Evolutionary conservation across 805 yeast species (phyloP), one percentile per base, ranked within the genome.

Genomic region (Starmerella kuoi): DNA sequence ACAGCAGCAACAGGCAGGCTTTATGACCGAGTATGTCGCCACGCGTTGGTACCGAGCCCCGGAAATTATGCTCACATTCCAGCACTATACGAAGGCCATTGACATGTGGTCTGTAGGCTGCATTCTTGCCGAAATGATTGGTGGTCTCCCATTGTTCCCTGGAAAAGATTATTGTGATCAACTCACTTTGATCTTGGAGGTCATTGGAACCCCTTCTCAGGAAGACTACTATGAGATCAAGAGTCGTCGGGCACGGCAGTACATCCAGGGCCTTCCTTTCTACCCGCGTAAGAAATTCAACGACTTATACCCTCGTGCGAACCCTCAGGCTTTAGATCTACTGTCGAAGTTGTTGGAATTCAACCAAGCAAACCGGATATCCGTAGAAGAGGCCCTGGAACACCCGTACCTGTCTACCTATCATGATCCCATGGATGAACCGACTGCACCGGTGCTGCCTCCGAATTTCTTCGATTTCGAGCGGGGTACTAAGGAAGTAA

Each of bases 21-120:
- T 85, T 55, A 66, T 88, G 68, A 91, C 98, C 1, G 97, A 88
- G 61, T 91, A 91, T 59, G 98, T 91, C 22, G 97, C 98, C 25
- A 91, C 98, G 1, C 72, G 98, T 60, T 91, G 98, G 98, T 91
- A 91, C 62, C 70, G 98, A 52, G 98, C 98, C 3, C 98, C 98
- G 0, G 98, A 91, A 58, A 86, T 91, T 62, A 88, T 91, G 86
- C 69, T 91, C 42, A 79, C 93, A 50, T 85, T 83, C 66, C 94
- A 91, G 60, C 84, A 87, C 45, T 88, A 88, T 61, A 83, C 97
- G 5, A 87, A 85, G 64, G 95, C 98, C 20, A 88, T 91, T 46
- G 98, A 91, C 61, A 73, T 91, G 44, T 91, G 98, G 98, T 85
- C 96, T 0, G 94, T 91, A 18, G 98, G 98, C 2, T 91, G 98